Conservation (phyloP, 495 filamentous ascomycete species). For the Lophiotrema nucula region DNA sequence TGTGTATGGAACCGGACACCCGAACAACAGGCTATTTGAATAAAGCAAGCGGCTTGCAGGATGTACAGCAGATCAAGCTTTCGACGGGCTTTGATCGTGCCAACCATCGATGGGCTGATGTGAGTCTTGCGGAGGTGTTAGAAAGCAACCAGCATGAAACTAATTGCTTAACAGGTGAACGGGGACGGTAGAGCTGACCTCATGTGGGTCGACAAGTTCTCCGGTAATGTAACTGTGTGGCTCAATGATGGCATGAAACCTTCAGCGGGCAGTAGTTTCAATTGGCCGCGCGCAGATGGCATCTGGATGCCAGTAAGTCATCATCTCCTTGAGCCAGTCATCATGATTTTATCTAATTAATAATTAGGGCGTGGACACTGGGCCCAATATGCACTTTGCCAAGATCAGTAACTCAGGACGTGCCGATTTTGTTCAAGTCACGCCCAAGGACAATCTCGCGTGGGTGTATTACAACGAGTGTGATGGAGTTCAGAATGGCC, state of each 20-base stretch:
- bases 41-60: slow-evolving; percentile 1
- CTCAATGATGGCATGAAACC: slow-evolving; percentile 1
- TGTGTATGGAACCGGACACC: not conserved
- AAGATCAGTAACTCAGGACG: not conserved
- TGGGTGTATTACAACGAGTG: not conserved
- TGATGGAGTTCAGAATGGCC: not conserved
- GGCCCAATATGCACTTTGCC: not conserved
- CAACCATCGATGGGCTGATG: slow-evolving; percentile 33
- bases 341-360: not conserved
- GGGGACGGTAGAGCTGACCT: slow-evolving; percentile 34
- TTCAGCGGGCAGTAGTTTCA: not conserved
- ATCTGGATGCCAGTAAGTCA: not conserved
- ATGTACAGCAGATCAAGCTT: slow-evolving; percentile 14
- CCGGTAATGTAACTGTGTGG: not conserved
- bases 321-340: not conserved
- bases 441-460: not conserved
- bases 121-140: slow-evolving; percentile 2
- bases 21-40: slow-evolving; percentile 4
- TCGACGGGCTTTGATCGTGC: slow-evolving; percentile 25
- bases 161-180: slow-evolving; percentile 19
- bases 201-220: slow-evolving; percentile 2
- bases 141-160: no score
- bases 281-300: not conserved
- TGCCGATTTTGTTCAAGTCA: not conserved
- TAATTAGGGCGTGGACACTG: not conserved